A percentile compares a stretch with the other conserved stretches of the same genome.
Conservation (phyloP, 2,329 filamentous ascomycete genomes). For the Alternaria sp. region DNA sequence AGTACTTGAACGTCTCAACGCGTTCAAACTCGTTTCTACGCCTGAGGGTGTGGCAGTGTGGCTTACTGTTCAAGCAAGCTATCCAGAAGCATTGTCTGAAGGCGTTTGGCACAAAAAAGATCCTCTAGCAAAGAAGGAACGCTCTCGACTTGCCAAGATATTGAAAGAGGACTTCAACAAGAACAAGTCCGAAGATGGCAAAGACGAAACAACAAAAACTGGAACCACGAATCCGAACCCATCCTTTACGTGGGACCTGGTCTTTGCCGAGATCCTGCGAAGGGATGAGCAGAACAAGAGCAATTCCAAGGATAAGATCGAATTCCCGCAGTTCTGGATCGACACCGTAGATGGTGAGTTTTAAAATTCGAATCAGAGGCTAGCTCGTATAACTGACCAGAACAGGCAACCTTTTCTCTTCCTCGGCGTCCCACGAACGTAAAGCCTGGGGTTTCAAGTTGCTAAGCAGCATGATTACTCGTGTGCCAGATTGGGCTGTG, state of each 20-base stretch:
- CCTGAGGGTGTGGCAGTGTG: slow-evolving; percentile 91
- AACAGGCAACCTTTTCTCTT: slow-evolving; percentile 81
- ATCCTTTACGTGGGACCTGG: slow-evolving; percentile 86
- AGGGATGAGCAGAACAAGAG: slow-evolving; percentile 35
- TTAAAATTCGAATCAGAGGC: neutral
- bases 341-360: slow-evolving; percentile 82
- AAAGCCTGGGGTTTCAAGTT: slow-evolving; percentile 93
- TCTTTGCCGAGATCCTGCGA: slow-evolving; percentile 62
- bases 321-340: slow-evolving; percentile 83
- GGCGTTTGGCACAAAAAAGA: slow-evolving; percentile 78
- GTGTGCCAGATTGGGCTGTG: slow-evolving; percentile 60
- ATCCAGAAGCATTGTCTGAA: slow-evolving; percentile 69
- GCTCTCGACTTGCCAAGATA: slow-evolving; percentile 74
- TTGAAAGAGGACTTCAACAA: slow-evolving; percentile 76
- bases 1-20: slow-evolving; percentile 69
- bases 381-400: slow-evolving; percentile 18
- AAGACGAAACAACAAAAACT: slow-evolving; percentile 63
- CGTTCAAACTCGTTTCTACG: slow-evolving; percentile 75
- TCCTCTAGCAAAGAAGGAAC: slow-evolving; percentile 74
- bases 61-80: slow-evolving; percentile 73
- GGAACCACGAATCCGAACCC: slow-evolving; percentile 81
- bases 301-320: slow-evolving; percentile 50
- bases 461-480: slow-evolving; percentile 76
- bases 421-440: slow-evolving; percentile 81
- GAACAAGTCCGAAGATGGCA: slow-evolving; percentile 57